Base-by-base conservation (phyloP, 2,329 filamentous ascomycete species). In the Alternaria sp. region DNA sequence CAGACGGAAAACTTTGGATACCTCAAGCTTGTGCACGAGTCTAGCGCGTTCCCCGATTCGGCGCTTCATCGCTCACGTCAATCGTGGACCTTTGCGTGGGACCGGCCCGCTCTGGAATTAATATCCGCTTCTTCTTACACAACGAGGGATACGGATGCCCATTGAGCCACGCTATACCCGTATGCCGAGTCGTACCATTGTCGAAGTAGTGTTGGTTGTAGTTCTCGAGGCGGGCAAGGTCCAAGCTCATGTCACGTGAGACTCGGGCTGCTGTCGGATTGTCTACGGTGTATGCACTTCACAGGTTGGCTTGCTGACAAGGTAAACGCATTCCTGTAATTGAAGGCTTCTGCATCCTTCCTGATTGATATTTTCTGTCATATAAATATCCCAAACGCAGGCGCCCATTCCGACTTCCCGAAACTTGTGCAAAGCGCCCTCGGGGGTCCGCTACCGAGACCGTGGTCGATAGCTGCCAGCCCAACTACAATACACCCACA, bases 1-100 rank as follows among this genome's bases (percentile, higher is more conserved):
- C 60, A 49, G 66, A 49, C 36, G 45, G 51, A 67, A 73, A 69
- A 64, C 65, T 71, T 72, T 68, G 40, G 53, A 65, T 65, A 68
- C 61, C 57, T 63, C 53, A 30, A 70, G 66, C 64, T 65, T 65
- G 64, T 65, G 66, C 64, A 66, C 67, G 56, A 67, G 66, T 59
- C 62, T 66, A 63, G 64, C 66, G 64, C 63, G 60, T 63, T 59
- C 25, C 58, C 57, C 62, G 49, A 64, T 66, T 52, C 62, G 64
- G 62, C 55, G 30, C 36, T 66, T 36, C 40, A 52, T 59, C 40
- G 63, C 63, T 50, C 47, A 44, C 32, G 40, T 44, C 32, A 44
- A 44, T 54, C 52, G 52, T 49, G 23, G 28, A 30, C 5, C 19
- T 47, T 3, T 52, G 49, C 21, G 23, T 36, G 19, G 17, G n/a